Evolutionary conservation across 2,329 filamentous ascomycete species (phyloP).

Genomic region (Chaetomiaceae sp.): DNA sequence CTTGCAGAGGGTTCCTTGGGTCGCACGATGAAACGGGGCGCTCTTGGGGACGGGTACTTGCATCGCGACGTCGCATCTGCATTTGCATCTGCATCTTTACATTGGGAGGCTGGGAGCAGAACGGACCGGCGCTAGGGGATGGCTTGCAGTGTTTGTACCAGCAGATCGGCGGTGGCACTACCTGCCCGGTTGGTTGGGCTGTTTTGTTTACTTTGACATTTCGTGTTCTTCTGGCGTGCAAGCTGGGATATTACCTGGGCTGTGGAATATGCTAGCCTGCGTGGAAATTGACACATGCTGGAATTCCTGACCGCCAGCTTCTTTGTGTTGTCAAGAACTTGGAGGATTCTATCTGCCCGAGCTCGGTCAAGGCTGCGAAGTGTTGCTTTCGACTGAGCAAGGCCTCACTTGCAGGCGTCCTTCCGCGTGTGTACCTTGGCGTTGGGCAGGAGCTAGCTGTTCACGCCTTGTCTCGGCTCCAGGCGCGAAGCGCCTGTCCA

Average conservation of each 20-base stretch:
- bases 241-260: too few relatives aligned
- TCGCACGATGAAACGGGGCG: conserved; percentile 9
- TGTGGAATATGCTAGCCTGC: too few relatives aligned
- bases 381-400: too few relatives aligned
- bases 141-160: conserved; percentile 6
- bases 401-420: too few relatives aligned
- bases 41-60: conserved; percentile 10
- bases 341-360: too few relatives aligned
- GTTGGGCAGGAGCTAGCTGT: not conserved
- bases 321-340: too few relatives aligned
- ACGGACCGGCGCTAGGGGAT: conserved; percentile 5
- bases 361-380: too few relatives aligned
- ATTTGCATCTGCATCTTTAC: conserved; percentile 1
- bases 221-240: conserved; percentile 2
- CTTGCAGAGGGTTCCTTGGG: conserved; percentile 3
- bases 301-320: too few relatives aligned
- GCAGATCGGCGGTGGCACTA: not conserved
- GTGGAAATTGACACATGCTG: too few relatives aligned
- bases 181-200: conserved; percentile 1
- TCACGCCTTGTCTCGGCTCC: conserved; percentile 3
- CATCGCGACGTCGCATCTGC: conserved; percentile 12
- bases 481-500: not conserved
- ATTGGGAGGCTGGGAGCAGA: conserved; percentile 9
- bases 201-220: conserved; percentile 6
- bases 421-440: too few relatives aligned